phyloP scores from a whole-genome alignment of 1,284 basidiomycete genomes.

The Rhodotorula sp. region DNA sequence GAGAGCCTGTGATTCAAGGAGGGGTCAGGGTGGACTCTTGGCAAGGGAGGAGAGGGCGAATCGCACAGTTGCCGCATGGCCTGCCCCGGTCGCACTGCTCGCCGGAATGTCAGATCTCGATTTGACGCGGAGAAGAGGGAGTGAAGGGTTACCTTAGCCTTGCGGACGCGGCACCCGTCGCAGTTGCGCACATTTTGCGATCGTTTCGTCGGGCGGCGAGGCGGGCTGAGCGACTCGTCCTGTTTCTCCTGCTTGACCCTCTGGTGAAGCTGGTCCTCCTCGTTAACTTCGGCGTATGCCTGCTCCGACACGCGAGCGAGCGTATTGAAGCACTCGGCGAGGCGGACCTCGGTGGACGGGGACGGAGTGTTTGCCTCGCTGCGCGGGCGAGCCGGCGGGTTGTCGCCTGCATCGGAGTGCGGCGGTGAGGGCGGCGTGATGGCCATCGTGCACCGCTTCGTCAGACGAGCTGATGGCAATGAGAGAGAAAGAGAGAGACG shows the following conservation, averaged over 20 bases:
- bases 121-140: background rate
- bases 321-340: background rate
- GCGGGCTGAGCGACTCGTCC: background rate
- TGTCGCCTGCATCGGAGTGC: too few species aligned
- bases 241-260: background rate
- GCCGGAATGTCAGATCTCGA: background rate
- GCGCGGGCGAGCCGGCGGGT: too few species aligned
- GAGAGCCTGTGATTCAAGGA: background rate
- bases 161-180: background rate
- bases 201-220: background rate
- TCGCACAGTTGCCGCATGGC: slow-evolving; percentile 23
- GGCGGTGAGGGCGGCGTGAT: too few species aligned
- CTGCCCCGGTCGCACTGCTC: slow-evolving; percentile 7
- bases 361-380: background rate
- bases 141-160: background rate
- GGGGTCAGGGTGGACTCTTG: background rate
- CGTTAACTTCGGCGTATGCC: background rate
- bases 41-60: background rate
- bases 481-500: too few species aligned
- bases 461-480: too few species aligned
- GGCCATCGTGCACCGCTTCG: too few species aligned
- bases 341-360: background rate
- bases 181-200: background rate
- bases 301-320: background rate
- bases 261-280: too few species aligned